A percentile compares a stretch with the other conserved stretches of the same genome.
Conservation (phyloP, 257 asterid species). For the Solanum microdontum region DNA sequence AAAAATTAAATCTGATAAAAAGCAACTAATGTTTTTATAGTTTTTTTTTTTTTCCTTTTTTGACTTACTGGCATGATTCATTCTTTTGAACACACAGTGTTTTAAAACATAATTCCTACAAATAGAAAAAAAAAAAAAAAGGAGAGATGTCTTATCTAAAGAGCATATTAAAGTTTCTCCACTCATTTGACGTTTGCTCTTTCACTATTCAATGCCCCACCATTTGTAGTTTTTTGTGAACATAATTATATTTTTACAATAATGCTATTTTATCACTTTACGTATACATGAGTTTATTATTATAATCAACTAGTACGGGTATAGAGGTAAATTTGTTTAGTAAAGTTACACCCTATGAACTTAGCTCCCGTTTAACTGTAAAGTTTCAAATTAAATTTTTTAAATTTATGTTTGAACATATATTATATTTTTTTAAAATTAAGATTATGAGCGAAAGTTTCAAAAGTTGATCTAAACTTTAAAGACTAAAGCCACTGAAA, state of each 20-base stretch:
- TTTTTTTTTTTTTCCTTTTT: background rate
- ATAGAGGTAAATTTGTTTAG: background rate
- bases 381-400: background rate
- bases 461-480: too few relatives aligned
- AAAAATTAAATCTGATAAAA: background rate
- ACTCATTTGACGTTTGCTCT: slow-evolving; percentile 21
- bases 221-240: background rate
- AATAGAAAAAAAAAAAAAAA: background rate
- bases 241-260: background rate
- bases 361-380: background rate
- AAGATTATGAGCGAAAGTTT: too few relatives aligned
- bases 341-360: background rate
- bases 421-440: too few relatives aligned
- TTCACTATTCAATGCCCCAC: slow-evolving; percentile 2
- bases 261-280: background rate
- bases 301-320: background rate
- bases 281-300: background rate
- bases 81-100: background rate
- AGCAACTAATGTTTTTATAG: background rate
- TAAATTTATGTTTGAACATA: too few relatives aligned
- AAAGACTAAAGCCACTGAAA: too few relatives aligned
- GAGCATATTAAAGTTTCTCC: slow-evolving; percentile 42
- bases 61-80: background rate
- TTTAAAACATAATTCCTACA: background rate
- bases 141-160: slow-evolving; percentile 29